A percentile compares a stretch with the other conserved stretches of the same genome.
Conservation (phyloP, 1,284 basidiomycete genomes). For the Boletus calvinii region DNA sequence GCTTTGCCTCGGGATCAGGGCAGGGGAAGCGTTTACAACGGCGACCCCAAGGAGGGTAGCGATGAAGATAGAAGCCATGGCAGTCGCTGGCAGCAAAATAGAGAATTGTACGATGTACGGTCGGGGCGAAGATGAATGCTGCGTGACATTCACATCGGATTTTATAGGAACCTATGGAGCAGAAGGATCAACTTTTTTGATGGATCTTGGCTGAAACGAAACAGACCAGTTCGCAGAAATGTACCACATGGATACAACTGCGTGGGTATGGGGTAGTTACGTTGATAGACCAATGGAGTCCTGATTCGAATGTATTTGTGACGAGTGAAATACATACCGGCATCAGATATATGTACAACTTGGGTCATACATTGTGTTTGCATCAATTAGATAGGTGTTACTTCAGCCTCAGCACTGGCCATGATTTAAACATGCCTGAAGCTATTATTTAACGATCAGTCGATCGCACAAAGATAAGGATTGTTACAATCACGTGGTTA, state of each 20-base stretch:
- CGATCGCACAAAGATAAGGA: not conserved
- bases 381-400: not conserved
- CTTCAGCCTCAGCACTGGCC: not conserved
- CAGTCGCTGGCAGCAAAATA: not conserved
- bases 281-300: not conserved
- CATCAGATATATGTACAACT: too few relatives aligned
- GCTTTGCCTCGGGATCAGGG: conserved; percentile 28
- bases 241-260: not conserved
- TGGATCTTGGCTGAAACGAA: not conserved
- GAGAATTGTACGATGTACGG: not conserved
- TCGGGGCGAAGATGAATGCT: not conserved
- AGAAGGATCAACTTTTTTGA: not conserved
- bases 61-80: conserved; percentile 17
- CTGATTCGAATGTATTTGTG: not conserved
- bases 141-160: not conserved
- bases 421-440: not conserved
- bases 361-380: not conserved
- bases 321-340: too few relatives aligned
- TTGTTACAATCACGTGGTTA: too few relatives aligned
- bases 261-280: not conserved
- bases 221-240: not conserved
- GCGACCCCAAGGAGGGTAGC: conserved; percentile 15
- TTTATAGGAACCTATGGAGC: not conserved
- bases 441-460: not conserved
- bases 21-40: conserved; percentile 22